A percentile compares a stretch with the other conserved stretches of the same genome.
These are phyloP conservation scores for Chlorokybus atmophyticus DNA, from an alignment of 139 green algal species.

Conservation along the genomic window DNA sequence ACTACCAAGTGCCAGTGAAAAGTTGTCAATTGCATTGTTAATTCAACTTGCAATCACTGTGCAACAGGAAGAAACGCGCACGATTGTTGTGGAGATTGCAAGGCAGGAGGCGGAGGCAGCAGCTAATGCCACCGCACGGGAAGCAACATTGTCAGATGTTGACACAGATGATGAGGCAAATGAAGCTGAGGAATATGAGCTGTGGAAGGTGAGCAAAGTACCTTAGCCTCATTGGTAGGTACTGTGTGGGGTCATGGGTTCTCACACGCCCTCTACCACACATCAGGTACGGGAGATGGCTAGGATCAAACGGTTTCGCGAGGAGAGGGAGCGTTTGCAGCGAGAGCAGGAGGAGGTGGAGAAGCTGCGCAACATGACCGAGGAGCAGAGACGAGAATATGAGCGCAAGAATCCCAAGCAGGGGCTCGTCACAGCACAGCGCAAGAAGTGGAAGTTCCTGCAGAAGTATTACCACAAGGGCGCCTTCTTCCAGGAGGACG, in stretches of 20 bases:
- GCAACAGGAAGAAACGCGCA: slow-evolving; percentile 21
- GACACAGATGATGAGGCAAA: slow-evolving; percentile 69
- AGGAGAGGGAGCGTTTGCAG: slow-evolving; percentile 32
- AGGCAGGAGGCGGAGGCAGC: slow-evolving; percentile 4
- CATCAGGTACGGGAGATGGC: slow-evolving; percentile 45
- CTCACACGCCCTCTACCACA: too few species aligned
- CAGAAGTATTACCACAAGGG: slow-evolving; percentile 99
- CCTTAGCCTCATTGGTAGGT: too few species aligned
- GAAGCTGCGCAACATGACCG: slow-evolving; percentile 63
- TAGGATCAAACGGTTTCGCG: slow-evolving; percentile 49
- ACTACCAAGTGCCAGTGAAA: too few species aligned
- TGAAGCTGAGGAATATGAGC: slow-evolving; percentile 56
- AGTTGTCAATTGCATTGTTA: too few species aligned
- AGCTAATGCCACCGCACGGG: slow-evolving; percentile 10
- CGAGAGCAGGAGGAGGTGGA: slow-evolving; percentile 51
- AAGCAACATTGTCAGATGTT: slow-evolving; percentile 37
- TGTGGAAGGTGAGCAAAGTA: slow-evolving; percentile 50
- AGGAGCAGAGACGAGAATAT: slow-evolving; percentile 58
- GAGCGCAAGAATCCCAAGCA: slow-evolving; percentile 57
- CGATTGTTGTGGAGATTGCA: slow-evolving; percentile 11
- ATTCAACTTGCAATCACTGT: too few species aligned
- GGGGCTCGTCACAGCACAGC: slow-evolving; percentile 17
- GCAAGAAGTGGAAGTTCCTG: slow-evolving; percentile 67
- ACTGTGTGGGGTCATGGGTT: too few species aligned
- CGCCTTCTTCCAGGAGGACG: slow-evolving; percentile 75